phyloP scores from a whole-genome alignment of 1,284 basidiomycete genomes.

The Trichosporon inkin region DNA sequence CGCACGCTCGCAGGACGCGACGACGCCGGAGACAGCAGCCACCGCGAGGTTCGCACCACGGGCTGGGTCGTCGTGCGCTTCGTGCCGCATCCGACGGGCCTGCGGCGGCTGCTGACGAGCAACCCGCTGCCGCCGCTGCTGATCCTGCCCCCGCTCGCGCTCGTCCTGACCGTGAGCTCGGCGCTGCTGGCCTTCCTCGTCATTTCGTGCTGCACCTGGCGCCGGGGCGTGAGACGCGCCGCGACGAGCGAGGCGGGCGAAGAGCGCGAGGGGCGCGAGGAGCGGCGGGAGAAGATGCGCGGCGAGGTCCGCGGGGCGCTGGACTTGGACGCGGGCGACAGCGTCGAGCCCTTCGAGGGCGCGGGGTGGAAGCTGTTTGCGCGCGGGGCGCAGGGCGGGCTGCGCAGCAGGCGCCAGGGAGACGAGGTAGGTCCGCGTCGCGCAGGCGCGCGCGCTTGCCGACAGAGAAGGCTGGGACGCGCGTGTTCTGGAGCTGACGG shows the following conservation, averaged over 20 bases:
- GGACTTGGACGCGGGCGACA: not conserved
- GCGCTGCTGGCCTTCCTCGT: conserved; percentile 40
- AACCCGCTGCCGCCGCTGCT: conserved; percentile 45
- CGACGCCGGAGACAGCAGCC: conserved; percentile 29
- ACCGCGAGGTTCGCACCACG: conserved; percentile 46
- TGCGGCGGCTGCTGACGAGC: conserved; percentile 44
- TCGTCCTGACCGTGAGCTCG: conserved; percentile 41
- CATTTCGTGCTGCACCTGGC: conserved; percentile 30
- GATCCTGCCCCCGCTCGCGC: conserved; percentile 42
- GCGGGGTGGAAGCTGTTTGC: not conserved
- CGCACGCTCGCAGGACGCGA: conserved; percentile 36
- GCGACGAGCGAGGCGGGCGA: not conserved
- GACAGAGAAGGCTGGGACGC: too few species aligned
- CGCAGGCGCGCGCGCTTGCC: not conserved
- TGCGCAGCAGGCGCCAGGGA: not conserved
- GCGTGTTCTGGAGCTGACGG: too few species aligned
- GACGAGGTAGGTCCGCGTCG: not conserved
- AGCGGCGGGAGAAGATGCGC: not conserved
- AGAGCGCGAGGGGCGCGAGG: not conserved
- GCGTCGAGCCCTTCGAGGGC: not conserved
- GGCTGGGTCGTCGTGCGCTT: conserved; percentile 50
- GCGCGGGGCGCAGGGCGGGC: not conserved
- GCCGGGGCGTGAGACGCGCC: not conserved
- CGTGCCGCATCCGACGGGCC: conserved; percentile 44
- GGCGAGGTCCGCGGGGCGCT: not conserved